Percentiles rank a stretch among this genome's conserved stretches.
phyloP scores from a whole-genome alignment of 495 filamentous ascomycete species.

The Aspergillus biplanus region DNA sequence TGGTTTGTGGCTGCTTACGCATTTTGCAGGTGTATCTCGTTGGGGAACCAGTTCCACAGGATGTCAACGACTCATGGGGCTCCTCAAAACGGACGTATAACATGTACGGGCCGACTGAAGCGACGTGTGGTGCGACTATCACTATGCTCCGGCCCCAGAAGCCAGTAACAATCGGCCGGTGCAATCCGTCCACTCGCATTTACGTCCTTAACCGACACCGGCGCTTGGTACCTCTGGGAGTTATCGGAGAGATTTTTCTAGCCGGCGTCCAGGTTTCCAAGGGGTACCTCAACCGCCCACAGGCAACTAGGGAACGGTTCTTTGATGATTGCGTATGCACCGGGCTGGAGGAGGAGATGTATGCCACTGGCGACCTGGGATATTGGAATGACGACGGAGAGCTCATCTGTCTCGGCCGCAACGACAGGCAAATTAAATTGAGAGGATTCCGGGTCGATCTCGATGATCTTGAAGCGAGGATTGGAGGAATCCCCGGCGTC shows the following conservation, averaged over 20 bases:
- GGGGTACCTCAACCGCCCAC: constrained; percentile 36
- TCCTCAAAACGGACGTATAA: constrained; percentile 30
- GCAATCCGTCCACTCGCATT: constrained; percentile 32
- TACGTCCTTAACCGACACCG: constrained; percentile 34
- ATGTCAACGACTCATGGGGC: constrained; percentile 32
- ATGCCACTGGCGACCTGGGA: constrained; percentile 36
- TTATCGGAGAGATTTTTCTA: constrained; percentile 39
- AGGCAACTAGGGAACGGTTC: constrained; percentile 23
- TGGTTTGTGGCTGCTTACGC: neutral
- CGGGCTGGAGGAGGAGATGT: constrained; percentile 31
- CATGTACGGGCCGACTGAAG: constrained; percentile 45
- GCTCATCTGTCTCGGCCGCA: constrained; percentile 33
- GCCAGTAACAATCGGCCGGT: constrained; percentile 34
- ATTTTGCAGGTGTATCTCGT: constrained; percentile 25
- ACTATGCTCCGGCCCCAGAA: constrained; percentile 6
- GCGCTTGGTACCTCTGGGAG: constrained; percentile 25
- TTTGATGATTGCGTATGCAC: constrained; percentile 19
- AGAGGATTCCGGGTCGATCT: constrained; percentile 39
- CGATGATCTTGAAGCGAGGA: constrained; percentile 33
- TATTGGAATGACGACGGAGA: constrained; percentile 32
- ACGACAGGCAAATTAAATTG: constrained; percentile 43
- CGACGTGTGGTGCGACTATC: constrained; percentile 16
- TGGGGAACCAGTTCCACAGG: constrained; percentile 35
- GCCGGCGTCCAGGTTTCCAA: constrained; percentile 39
- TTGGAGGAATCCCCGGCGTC: constrained; percentile 9